Conservation (phyloP, 2,329 filamentous ascomycete genomes). For the Phoma sp. region DNA sequence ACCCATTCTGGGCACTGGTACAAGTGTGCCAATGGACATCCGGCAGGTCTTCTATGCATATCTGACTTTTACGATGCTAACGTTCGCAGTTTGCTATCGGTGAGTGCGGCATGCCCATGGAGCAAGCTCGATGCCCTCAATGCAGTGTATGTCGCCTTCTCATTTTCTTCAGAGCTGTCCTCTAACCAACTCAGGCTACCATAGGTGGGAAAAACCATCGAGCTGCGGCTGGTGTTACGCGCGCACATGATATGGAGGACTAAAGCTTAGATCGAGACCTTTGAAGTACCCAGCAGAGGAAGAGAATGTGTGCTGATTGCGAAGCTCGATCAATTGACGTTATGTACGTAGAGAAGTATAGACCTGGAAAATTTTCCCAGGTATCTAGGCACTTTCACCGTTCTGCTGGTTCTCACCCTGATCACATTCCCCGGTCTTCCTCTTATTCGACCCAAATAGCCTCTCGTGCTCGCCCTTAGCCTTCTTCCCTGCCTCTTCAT, state of each 20-base stretch:
- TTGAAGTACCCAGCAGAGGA: too few species aligned
- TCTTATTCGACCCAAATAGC: neutral
- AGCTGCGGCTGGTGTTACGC: slow-evolving; percentile 60
- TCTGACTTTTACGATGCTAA: too few species aligned
- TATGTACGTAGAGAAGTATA: neutral
- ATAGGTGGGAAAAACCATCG: slow-evolving; percentile 65
- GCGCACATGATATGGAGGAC: slow-evolving; percentile 59
- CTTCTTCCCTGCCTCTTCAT: slow-evolving; percentile 18
- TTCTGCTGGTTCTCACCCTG: neutral
- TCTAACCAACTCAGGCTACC: too few species aligned
- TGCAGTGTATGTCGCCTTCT: slow-evolving; percentile 65
- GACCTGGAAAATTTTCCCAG: neutral
- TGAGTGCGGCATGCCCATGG: slow-evolving; percentile 72
- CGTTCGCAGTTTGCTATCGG: slow-evolving; percentile 62
- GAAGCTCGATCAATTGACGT: neutral
- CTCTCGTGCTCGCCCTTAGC: slow-evolving; percentile 7
- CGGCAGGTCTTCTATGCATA: slow-evolving; percentile 47
- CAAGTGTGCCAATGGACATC: slow-evolving; percentile 63
- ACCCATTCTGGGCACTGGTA: slow-evolving; percentile 68
- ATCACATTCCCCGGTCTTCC: neutral
- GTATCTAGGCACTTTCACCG: neutral
- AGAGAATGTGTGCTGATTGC: neutral
- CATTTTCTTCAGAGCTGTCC: too few species aligned
- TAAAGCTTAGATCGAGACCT: too few species aligned
- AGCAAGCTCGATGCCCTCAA: slow-evolving; percentile 67